Evolutionary conservation across 805 yeast genomes (phyloP), one percentile per base, ranked within the genome.

Genomic region (Metschnikowia orientalis): DNA sequence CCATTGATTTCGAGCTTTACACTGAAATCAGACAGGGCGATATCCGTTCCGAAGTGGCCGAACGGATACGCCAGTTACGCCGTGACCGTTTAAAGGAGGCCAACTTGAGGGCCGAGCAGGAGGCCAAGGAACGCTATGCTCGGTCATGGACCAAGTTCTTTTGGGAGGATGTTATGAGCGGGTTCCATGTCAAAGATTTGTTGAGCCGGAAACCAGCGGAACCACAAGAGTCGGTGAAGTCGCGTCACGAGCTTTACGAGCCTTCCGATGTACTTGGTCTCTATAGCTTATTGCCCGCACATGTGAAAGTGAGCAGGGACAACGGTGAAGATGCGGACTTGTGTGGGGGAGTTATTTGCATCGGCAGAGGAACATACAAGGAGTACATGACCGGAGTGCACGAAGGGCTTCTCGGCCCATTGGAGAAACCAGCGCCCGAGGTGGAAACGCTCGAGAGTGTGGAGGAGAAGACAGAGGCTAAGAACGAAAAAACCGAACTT

Each of bases 321-420:
- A 56, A 66, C 19, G 67, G 60, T 4, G 30, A 44, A 2, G 66
- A 67, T 19, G 71, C 75, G 3, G 53, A 54, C 9, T 32, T 29
- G 20, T 73, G 79, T 6, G 97, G 97, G 16, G 98, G 97, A 26
- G 81, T 88, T 8, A 72, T 92, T 13, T 85, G 96, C 54, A 63
- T 92, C 16, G 99, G 99, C 4, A 73, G 99, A 55, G 98, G 98
- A 37, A 90, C 97, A 0, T 92, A 75, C 56, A 90, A 90, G 56
- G 99, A 92, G 66, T 92, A 87, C 54, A 55, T 92, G 33, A 71
- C 73, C 26, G 99, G 99, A 7, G 55, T 92, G 8, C 96, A 92
- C 48, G 98, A 92, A 63, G 98, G 98, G 5, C 69, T 92, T 53
- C 59, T 92, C 28, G 98, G 98, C 0, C 97, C 97, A 2, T 63